phyloP scores from a whole-genome alignment of 371 early-diverging fungal genomes.

The Mucor saturninus region DNA sequence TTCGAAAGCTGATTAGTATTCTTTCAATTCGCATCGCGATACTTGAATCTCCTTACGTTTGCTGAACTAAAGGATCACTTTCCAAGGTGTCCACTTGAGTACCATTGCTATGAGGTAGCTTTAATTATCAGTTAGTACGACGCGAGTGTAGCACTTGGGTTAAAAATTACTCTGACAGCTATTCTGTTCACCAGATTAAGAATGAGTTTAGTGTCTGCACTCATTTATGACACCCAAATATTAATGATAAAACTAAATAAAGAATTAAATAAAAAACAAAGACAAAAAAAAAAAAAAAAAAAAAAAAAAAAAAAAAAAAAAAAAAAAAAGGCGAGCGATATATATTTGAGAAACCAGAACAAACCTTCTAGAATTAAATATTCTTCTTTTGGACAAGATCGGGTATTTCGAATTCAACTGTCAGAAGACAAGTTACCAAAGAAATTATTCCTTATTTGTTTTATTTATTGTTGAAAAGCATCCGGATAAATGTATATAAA shows the following conservation, averaged over 20 bases:
- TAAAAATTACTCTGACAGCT: conserved; percentile 33
- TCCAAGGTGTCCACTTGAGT: conserved; percentile 54
- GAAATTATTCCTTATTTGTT: conserved; percentile 5
- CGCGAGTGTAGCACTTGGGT: neutral
- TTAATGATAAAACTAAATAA: neutral
- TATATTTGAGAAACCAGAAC: too few relatives aligned
- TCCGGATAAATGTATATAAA: neutral
- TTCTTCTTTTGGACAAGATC: neutral
- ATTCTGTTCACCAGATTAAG: conserved; percentile 42
- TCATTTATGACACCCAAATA: conserved; percentile 19
- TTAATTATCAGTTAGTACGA: conserved; percentile 2
- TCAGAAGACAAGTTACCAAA: conserved; percentile 1
- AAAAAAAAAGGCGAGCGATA: neutral
- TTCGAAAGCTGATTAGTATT: neutral
- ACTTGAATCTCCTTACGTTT: conserved; percentile 36
- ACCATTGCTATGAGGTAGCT: conserved; percentile 60
- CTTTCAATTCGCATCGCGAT: neutral
- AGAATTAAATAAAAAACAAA: neutral
- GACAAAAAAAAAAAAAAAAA: conserved; percentile 1
- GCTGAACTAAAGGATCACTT: conserved; percentile 62
- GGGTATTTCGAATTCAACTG: conserved; percentile 19
- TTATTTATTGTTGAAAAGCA: conserved; percentile 1
- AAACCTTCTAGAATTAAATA: neutral
- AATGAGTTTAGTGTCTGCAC: conserved; percentile 40
- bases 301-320: neutral